These are phyloP conservation scores for Metschnikowia matae DNA, from an alignment of 805 yeast species.

Conservation along the genomic window DNA sequence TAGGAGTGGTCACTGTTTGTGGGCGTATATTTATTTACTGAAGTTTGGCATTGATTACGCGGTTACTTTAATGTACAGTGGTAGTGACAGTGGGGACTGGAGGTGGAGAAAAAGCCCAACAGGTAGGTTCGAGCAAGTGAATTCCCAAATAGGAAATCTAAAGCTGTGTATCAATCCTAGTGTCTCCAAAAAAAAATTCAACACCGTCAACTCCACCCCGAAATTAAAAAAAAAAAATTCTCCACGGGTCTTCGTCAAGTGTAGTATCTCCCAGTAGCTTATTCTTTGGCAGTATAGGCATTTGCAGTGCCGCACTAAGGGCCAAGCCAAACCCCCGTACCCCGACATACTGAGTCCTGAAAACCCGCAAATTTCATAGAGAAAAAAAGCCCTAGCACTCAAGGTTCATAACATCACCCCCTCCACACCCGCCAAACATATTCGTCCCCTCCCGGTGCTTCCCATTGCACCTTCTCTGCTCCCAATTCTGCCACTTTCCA, in stretches of 20 bases:
- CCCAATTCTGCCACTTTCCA: not conserved
- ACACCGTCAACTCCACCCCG: too few species aligned
- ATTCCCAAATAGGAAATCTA: too few species aligned
- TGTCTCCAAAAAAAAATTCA: too few species aligned
- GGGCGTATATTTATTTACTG: too few species aligned
- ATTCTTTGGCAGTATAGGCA: not conserved
- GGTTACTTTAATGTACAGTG: too few species aligned
- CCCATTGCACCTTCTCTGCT: not conserved
- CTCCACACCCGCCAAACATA: not conserved
- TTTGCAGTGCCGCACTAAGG: not conserved
- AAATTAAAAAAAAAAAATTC: too few species aligned
- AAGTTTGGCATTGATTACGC: too few species aligned
- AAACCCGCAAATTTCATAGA: constrained; percentile 4
- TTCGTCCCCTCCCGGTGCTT: not conserved
- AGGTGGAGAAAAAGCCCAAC: too few species aligned
- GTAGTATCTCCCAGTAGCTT: not conserved
- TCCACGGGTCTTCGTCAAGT: not conserved
- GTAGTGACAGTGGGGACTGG: too few species aligned
- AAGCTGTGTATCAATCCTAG: too few species aligned
- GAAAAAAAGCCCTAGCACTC: not conserved
- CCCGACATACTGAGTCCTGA: not conserved
- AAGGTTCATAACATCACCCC: not conserved
- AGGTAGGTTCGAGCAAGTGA: too few species aligned
- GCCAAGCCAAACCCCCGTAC: constrained; percentile 5
- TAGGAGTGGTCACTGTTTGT: too few species aligned